Evolutionary conservation across 768 basidiomycete genomes (phyloP).

Genomic region (Suillus luteus): DNA sequence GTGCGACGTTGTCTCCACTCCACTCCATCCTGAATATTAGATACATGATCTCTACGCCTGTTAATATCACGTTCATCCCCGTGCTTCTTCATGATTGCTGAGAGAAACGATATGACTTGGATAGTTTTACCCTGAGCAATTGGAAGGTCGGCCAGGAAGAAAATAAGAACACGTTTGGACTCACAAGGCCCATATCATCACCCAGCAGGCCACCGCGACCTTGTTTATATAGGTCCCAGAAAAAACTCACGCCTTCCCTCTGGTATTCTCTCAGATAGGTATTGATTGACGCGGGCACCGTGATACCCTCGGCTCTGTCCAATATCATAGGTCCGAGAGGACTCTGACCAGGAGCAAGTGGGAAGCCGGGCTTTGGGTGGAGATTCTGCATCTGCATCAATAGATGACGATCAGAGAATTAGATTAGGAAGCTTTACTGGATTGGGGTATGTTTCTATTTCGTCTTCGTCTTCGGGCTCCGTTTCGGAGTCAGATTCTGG

Average conservation of each 20-base stretch:
- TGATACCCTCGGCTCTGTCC: conserved; percentile 45
- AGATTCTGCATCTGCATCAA: conserved; percentile 33
- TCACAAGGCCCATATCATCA: conserved; percentile 91
- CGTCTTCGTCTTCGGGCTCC: conserved; percentile 45
- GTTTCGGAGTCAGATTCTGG: conserved; percentile 39
- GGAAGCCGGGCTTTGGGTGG: conserved; percentile 56
- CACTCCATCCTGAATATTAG: conserved; percentile 57
- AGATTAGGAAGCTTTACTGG: conserved; percentile 23
- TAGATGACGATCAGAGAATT: background rate
- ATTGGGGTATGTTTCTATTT: conserved; percentile 26
- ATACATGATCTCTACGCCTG: conserved; percentile 69
- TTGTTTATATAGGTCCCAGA: conserved; percentile 71
- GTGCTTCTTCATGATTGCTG: conserved; percentile 87
- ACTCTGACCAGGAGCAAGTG: conserved; percentile 45
- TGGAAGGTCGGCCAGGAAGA: conserved; percentile 13
- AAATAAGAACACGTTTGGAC: conserved; percentile 16
- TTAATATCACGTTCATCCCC: conserved; percentile 65
- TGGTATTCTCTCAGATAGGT: conserved; percentile 91
- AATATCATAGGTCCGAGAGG: conserved; percentile 51
- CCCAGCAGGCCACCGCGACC: conserved; percentile 82
- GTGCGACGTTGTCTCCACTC: conserved; percentile 54
- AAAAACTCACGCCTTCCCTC: conserved; percentile 80
- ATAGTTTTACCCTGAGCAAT: conserved; percentile 80
- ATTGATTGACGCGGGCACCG: conserved; percentile 74
- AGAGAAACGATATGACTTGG: conserved; percentile 86